Percentiles rank a stretch among this genome's conserved stretches.
phyloP scores from a whole-genome alignment of 2,329 filamentous ascomycete species.

The Pseudogymnoascus sp. region DNA sequence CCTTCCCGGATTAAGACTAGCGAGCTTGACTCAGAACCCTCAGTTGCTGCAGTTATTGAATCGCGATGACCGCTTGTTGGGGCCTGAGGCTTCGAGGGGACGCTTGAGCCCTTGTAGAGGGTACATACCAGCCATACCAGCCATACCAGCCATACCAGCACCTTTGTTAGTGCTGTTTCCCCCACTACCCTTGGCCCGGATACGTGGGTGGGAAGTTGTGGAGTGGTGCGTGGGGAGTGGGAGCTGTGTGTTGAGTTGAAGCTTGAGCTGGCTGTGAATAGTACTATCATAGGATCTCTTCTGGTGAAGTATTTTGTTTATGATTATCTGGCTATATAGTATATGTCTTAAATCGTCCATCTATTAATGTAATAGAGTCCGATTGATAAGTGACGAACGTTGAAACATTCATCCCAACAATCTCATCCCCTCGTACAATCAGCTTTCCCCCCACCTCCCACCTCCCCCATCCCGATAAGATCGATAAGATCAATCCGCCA shows the following conservation, averaged over 20 bases:
- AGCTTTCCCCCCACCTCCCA: too few relatives aligned
- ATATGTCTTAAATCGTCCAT: not conserved
- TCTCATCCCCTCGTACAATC: not conserved
- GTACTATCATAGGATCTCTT: too few relatives aligned
- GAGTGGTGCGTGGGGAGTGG: not conserved
- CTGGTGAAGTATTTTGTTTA: too few relatives aligned
- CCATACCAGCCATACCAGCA: too few relatives aligned
- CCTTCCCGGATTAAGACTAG: not conserved
- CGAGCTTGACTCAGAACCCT: not conserved
- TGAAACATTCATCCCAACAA: not conserved
- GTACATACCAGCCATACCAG: not conserved
- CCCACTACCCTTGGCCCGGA: not conserved
- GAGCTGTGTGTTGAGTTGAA: not conserved
- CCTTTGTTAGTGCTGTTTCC: not conserved
- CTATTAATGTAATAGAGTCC: not conserved
- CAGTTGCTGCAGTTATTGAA: not conserved
- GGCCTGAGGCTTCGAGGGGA: not conserved
- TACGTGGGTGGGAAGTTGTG: not conserved
- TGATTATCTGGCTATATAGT: too few relatives aligned
- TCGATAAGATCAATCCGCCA: not conserved
- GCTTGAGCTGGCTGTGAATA: not conserved
- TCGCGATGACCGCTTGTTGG: slow-evolving; percentile 5
- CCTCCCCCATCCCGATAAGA: slow-evolving; percentile 1
- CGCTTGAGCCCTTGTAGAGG: not conserved
- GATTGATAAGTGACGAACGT: not conserved